Base-by-base conservation (phyloP, 768 basidiomycete genomes). In the Rhodotorula kratochvilovae region DNA sequence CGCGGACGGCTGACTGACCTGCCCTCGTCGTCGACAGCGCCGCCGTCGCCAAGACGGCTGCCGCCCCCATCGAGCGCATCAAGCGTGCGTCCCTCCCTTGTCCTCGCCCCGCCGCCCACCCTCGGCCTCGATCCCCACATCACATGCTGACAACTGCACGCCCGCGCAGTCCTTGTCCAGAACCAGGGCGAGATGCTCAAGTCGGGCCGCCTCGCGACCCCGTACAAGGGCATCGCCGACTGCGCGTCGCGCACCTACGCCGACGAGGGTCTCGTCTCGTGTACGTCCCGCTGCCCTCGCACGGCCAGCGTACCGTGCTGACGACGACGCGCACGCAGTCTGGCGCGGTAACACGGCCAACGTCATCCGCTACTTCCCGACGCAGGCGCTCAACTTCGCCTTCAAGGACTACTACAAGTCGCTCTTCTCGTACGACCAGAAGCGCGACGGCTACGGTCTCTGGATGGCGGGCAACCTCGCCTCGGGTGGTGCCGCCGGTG, bases 331-430 rank as follows among this genome's bases (percentile, higher is more conserved):
- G 31, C 16, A 16, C 16, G 19, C 69, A 31, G 85, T 99, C 80
- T 98, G 96, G 96, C 85, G 96, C 84, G 96, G 96, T 83, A 99
- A 99, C 88, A 98, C 95, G 69, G 95, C 96, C 87, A 99, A 99
- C 84, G 96, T 99, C 84, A 96, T 99, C 85, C 94, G 96, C 82
- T 99, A 99, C 90, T 99, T 99, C 92, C 96, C 96, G 63, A 99
- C 96, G 68, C 95, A 99, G 83, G 96, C 96, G 51, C 84, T 98
- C 79, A 99, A 99, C 90, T 98, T 99, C 64, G 70, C 67, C 39
- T 68, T 73, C 63, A 80, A 94, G 92, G 92, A 94, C 79, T 94
- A 94, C 86, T 95, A 94, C 87, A 94, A 99, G 86, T 93, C 94
- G 42, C 80, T 98, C 66, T 98, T 99, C 83, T 93, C 93, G 76